Conservation (phyloP, 2,329 filamentous ascomycete species). For the Albifimbria verrucaria region DNA sequence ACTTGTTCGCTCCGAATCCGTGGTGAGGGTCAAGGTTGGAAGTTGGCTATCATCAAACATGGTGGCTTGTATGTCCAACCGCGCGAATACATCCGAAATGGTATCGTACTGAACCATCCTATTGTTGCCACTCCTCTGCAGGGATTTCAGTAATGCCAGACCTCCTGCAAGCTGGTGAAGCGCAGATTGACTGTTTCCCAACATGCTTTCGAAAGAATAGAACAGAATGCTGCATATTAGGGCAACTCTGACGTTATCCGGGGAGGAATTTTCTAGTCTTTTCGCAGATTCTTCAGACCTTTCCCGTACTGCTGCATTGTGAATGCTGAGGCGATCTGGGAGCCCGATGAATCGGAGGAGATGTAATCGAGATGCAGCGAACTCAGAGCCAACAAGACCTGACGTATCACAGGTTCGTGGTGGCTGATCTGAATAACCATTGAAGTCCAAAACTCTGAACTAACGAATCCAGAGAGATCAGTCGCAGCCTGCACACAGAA, state of each 20-base stretch:
- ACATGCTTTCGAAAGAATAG: slow-evolving; percentile 10
- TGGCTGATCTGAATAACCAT: slow-evolving; percentile 10
- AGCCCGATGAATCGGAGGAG: neutral
- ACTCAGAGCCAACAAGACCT: slow-evolving; percentile 10
- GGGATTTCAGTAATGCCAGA: neutral
- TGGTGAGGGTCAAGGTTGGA: slow-evolving; percentile 1
- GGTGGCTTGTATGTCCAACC: slow-evolving; percentile 9
- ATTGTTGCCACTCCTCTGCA: neutral
- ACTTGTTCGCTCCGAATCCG: neutral
- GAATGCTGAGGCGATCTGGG: neutral
- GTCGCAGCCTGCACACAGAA: slow-evolving; percentile 10
- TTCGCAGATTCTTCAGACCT: too few species aligned
- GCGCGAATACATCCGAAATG: slow-evolving; percentile 1
- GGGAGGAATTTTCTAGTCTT: neutral
- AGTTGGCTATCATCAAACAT: slow-evolving; percentile 6
- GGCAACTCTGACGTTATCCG: neutral
- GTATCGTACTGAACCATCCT: neutral
- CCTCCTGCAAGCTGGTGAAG: slow-evolving; percentile 6
- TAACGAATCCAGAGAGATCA: slow-evolving; percentile 10
- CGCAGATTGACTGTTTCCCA: slow-evolving; percentile 9
- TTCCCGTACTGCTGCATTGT: neutral
- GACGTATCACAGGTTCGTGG: slow-evolving; percentile 10
- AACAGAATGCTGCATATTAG: slow-evolving; percentile 11
- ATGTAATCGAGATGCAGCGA: slow-evolving; percentile 8
- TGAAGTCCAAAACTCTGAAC: slow-evolving; percentile 10